phyloP scores from a whole-genome alignment of 495 filamentous ascomycete genomes.

The Sordaria brevicollis region DNA sequence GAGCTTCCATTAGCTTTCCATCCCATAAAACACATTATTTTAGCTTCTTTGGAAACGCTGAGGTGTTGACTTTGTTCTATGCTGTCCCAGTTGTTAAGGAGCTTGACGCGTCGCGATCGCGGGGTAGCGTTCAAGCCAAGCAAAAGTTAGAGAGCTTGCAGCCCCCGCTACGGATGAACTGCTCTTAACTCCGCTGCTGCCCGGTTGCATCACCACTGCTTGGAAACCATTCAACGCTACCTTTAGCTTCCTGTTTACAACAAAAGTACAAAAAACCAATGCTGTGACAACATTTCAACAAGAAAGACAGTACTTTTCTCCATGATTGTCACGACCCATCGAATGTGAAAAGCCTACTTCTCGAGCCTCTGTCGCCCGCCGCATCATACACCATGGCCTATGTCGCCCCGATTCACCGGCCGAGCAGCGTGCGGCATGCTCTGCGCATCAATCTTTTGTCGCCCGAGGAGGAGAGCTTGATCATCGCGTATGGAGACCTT shows the following conservation, averaged over 20 bases:
- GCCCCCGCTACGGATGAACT: background rate
- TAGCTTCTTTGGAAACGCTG: too few relatives aligned
- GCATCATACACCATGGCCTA: constrained; percentile 62
- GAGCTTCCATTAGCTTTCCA: too few relatives aligned
- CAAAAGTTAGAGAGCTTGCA: background rate
- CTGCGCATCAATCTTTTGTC: constrained; percentile 67
- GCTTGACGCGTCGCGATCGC: background rate
- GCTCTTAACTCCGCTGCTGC: background rate
- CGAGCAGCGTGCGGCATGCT: constrained; percentile 82
- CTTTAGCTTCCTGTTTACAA: background rate
- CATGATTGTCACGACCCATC: background rate
- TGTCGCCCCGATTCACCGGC: constrained; percentile 83
- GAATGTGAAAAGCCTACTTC: constrained; percentile 9
- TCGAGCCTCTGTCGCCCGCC: background rate
- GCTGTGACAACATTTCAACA: background rate
- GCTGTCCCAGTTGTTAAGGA: background rate
- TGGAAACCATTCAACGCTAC: background rate
- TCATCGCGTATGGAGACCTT: constrained; percentile 66
- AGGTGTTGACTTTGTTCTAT: background rate
- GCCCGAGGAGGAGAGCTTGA: constrained; percentile 65
- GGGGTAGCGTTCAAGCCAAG: background rate
- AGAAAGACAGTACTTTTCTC: background rate
- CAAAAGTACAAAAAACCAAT: background rate
- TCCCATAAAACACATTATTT: too few relatives aligned
- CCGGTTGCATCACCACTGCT: background rate